phyloP scores from a whole-genome alignment of 352 stramenopile genomes.

The Globisporangium sylvaticum region DNA sequence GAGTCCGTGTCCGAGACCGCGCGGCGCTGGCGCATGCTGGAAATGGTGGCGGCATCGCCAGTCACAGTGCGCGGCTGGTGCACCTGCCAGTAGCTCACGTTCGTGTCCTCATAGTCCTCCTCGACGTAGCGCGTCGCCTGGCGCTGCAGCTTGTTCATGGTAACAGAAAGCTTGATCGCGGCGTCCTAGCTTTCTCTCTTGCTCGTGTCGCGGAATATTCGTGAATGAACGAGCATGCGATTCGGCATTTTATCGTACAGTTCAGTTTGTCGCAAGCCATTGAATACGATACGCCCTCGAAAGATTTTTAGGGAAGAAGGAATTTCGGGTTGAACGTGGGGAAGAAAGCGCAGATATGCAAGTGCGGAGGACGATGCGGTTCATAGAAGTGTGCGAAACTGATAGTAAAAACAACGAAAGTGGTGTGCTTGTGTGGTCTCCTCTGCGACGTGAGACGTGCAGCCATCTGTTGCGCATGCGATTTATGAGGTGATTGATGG shows the following conservation, averaged over 20 bases:
- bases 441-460: neutral
- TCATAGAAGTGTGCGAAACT: neutral
- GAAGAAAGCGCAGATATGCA: constrained; percentile 1
- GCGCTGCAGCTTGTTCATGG: constrained; percentile 1
- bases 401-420: neutral
- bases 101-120: constrained; percentile 12
- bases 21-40: neutral
- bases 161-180: no score
- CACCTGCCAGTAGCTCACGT: constrained; percentile 16
- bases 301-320: neutral
- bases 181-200: no score
- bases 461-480: constrained; percentile 7
- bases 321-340: neutral
- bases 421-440: neutral
- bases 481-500: neutral
- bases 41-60: neutral
- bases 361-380: neutral
- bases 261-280: constrained; percentile 4
- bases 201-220: constrained; percentile 4
- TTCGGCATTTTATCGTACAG: neutral
- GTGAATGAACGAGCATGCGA: neutral
- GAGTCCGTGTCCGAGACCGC: constrained; percentile 3
- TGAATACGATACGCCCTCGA: neutral
- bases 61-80: constrained; percentile 12
- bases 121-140: constrained; percentile 7